These are phyloP conservation scores for Thymus mandschuricus DNA, from an alignment of 257 asterid species.

Conservation along the genomic window DNA sequence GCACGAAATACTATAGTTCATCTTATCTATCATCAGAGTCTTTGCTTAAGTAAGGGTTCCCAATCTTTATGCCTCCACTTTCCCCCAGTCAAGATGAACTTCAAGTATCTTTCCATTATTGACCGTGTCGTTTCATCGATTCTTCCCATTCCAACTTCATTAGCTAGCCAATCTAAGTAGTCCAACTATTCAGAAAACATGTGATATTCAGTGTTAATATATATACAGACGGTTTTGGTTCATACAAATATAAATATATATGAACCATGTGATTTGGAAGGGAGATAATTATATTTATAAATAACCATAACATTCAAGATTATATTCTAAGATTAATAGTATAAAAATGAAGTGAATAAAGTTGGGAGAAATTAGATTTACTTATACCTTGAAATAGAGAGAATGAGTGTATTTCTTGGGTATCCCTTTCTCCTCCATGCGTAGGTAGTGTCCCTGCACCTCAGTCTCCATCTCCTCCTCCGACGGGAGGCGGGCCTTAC, in stretches of 20 bases:
- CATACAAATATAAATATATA: too few species aligned
- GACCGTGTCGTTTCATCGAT: constrained; percentile 33
- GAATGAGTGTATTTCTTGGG: constrained; percentile 51
- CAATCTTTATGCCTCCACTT: constrained; percentile 33
- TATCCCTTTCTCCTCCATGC: constrained; percentile 44
- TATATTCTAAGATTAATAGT: too few species aligned
- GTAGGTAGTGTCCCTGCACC: constrained; percentile 44
- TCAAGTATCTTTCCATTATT: constrained; percentile 6
- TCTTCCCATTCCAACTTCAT: constrained; percentile 46
- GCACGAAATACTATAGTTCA: too few species aligned
- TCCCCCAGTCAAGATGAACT: constrained; percentile 26
- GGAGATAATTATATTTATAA: too few species aligned
- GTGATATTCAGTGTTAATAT: not conserved
- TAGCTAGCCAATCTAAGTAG: constrained; percentile 62
- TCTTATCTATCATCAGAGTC: too few species aligned
- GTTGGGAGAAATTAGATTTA: too few species aligned
- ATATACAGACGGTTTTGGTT: too few species aligned
- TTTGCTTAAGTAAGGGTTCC: not conserved
- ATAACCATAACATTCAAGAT: too few species aligned
- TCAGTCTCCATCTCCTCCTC: constrained; percentile 53
- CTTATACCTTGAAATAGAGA: constrained; percentile 23
- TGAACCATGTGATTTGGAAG: too few species aligned
- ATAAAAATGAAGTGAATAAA: too few species aligned
- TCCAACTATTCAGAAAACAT: constrained; percentile 39
- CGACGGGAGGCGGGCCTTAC: constrained; percentile 50